Conservation (phyloP, 768 basidiomycete species). For the Porphyrellus cyaneotinctus region DNA sequence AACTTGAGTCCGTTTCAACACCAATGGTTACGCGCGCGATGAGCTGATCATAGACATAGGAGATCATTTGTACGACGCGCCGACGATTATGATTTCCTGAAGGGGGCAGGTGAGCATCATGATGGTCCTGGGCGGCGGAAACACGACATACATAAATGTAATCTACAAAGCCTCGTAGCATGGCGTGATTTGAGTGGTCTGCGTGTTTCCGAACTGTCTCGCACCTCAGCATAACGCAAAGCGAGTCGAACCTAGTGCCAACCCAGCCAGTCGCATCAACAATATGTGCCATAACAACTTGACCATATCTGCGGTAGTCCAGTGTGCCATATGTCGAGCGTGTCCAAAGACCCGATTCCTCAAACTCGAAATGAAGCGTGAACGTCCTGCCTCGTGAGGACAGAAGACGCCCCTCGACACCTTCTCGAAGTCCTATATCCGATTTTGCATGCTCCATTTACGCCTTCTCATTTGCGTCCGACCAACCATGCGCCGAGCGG, state of each 20-base stretch:
- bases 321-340: conserved; percentile 5
- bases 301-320: conserved; percentile 48
- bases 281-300: conserved; percentile 70
- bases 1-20: conserved; percentile 58
- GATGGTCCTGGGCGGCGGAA: background rate
- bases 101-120: background rate
- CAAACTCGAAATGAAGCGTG: conserved; percentile 49
- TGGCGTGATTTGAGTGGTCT: conserved; percentile 42
- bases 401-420: conserved; percentile 8
- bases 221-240: conserved; percentile 1
- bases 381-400: conserved; percentile 36
- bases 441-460: background rate
- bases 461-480: conserved; percentile 8
- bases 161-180: conserved; percentile 55
- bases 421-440: conserved; percentile 5
- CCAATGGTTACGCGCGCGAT: conserved; percentile 57
- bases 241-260: background rate
- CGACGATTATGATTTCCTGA: conserved; percentile 63
- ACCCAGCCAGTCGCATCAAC: conserved; percentile 53
- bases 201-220: conserved; percentile 48
- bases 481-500: conserved; percentile 4
- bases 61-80: conserved; percentile 58
- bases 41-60: conserved; percentile 57
- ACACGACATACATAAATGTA: conserved; percentile 47
- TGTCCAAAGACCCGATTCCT: conserved; percentile 60